Evolutionary conservation across 495 filamentous ascomycete genomes (phyloP).

Genomic region (Penicillium malachiteum): DNA sequence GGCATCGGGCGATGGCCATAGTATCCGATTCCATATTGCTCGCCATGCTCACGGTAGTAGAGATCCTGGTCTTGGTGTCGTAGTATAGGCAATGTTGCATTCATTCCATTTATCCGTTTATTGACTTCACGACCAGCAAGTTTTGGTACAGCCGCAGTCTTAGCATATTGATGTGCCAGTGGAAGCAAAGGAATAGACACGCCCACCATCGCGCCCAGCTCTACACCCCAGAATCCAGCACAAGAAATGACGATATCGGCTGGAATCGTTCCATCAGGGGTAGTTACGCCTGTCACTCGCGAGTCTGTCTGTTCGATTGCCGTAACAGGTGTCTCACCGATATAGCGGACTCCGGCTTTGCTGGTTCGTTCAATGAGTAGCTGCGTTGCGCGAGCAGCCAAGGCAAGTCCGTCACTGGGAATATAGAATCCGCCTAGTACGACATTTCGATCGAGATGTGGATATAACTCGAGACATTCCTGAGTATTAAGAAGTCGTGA

Average conservation of each 20-base stretch:
- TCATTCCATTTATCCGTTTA: slow-evolving; percentile 31
- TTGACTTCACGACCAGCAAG: slow-evolving; percentile 33
- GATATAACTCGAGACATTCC: slow-evolving; percentile 44
- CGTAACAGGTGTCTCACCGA: slow-evolving; percentile 45
- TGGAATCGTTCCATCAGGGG: slow-evolving; percentile 34
- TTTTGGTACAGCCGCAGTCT: slow-evolving; percentile 41
- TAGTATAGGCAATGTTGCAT: slow-evolving; percentile 47
- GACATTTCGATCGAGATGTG: slow-evolving; percentile 41
- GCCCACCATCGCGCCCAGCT: slow-evolving; percentile 51
- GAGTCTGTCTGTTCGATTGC: slow-evolving; percentile 34
- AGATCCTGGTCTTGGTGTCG: slow-evolving; percentile 54
- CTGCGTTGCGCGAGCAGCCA: slow-evolving; percentile 50
- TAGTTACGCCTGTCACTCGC: slow-evolving; percentile 46
- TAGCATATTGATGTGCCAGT: slow-evolving; percentile 53
- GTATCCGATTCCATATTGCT: slow-evolving; percentile 52
- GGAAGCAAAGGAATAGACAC: slow-evolving; percentile 49
- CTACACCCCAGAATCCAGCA: slow-evolving; percentile 55
- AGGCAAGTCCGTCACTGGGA: slow-evolving; percentile 50
- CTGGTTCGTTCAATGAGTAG: slow-evolving; percentile 48
- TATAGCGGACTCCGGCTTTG: slow-evolving; percentile 47
- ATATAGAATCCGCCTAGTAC: slow-evolving; percentile 50
- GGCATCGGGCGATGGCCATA: slow-evolving; percentile 55
- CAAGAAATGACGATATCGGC: slow-evolving; percentile 52
- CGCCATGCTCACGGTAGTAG: slow-evolving; percentile 54
- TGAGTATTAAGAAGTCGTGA: slow-evolving; percentile 39